Base-by-base conservation (phyloP, 768 basidiomycete genomes). In the Tubosaeta sp. region DNA sequence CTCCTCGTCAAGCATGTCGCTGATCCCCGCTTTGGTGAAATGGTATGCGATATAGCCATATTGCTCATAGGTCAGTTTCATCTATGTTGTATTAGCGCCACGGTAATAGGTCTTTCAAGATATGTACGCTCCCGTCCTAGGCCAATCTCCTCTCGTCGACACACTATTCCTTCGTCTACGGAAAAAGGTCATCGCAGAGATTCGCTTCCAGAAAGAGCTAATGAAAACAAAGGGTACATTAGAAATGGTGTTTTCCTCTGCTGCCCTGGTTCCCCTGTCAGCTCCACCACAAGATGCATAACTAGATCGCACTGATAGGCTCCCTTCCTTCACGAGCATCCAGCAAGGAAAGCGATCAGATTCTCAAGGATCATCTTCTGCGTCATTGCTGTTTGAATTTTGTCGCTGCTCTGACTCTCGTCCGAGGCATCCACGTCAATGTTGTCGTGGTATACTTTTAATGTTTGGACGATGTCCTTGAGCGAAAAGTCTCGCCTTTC, bases 141-240 rank as follows among this genome's bases (percentile, higher is more conserved):
- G 95, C 2, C 92, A 95, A 69, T 94, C 94, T 22, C 92, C 94
- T 0, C 74, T 94, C 41, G 88, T 99, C 49, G 97, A 98, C 69
- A 76, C 86, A 6, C 75, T 95, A 35, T 86, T 98, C 62, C 72
- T 86, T 26, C 84, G 86, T 33, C 72, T 98, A 39, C 85, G 84
- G 51, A 87, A 84, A 66, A 93, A 94, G 65, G 80, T 98, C n/a
- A 71, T 81, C 38, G 80, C 83, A 35, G 97, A 99, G 68, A 72
- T 97, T 47, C 82, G 79, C 22, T 93, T 99, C 69, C 93, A 97
- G 70, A 81, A 81, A 58, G 91, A 97, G 66, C 71, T 98, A 46
- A 72, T 83, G 54, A 88, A 86, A 71, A 74, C 88, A 46, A 85
- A 82, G 64, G 95, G 94, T 50, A 91, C 92, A 48, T 72, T 99